Evolutionary conservation across 768 basidiomycete genomes (phyloP).

Genomic region (Harrya chromipes): DNA sequence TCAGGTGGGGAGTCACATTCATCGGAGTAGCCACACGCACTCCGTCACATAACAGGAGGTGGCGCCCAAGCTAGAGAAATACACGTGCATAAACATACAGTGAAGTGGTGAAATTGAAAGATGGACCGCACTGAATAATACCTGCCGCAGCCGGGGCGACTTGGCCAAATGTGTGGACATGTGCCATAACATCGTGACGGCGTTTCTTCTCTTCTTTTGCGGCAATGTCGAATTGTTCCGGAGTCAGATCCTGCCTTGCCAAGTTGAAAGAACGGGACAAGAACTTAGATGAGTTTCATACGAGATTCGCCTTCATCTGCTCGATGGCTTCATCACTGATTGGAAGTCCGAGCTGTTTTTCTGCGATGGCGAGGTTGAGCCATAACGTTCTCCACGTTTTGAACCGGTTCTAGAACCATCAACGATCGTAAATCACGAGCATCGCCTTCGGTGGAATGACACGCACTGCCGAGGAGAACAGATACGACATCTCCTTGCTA

Average conservation of each 20-base stretch:
- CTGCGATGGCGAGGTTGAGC: slow-evolving; percentile 94
- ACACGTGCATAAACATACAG: slow-evolving; percentile 11
- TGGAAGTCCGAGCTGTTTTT: slow-evolving; percentile 90
- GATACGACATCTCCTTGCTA: slow-evolving; percentile 95
- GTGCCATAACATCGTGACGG: slow-evolving; percentile 99
- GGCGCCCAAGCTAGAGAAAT: slow-evolving; percentile 69
- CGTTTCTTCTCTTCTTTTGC: slow-evolving; percentile 96
- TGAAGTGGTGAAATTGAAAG: slow-evolving; percentile 6
- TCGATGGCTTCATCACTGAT: slow-evolving; percentile 89
- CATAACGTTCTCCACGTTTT: slow-evolving; percentile 94
- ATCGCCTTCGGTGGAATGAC: background rate
- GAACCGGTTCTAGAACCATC: slow-evolving; percentile 73
- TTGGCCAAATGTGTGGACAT: slow-evolving; percentile 94
- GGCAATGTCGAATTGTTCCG: slow-evolving; percentile 87
- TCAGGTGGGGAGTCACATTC: slow-evolving; percentile 10
- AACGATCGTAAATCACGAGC: background rate
- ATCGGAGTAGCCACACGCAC: slow-evolving; percentile 43
- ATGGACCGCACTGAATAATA: slow-evolving; percentile 78
- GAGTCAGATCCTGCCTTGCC: slow-evolving; percentile 66
- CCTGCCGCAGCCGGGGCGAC: slow-evolving; percentile 94
- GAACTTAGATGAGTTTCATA: slow-evolving; percentile 25
- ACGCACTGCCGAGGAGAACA: slow-evolving; percentile 91
- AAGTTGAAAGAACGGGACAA: slow-evolving; percentile 4
- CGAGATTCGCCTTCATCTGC: slow-evolving; percentile 94
- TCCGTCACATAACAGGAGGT: slow-evolving; percentile 99